Evolutionary conservation across 2,329 filamentous ascomycete genomes (phyloP).

Genomic region (Stemphylium lycopersici): DNA sequence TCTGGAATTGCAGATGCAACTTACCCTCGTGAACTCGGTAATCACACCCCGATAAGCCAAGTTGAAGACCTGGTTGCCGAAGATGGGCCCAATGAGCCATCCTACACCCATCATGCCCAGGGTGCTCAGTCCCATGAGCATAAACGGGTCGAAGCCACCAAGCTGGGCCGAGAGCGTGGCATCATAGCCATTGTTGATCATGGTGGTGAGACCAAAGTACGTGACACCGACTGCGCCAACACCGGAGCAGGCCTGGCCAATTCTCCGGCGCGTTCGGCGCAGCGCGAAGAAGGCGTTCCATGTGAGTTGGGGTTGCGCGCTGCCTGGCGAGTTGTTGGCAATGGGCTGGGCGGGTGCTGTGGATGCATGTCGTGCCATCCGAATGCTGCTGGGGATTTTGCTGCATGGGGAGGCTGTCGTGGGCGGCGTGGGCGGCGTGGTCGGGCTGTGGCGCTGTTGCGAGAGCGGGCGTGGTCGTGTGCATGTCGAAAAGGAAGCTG

Average conservation of each 20-base stretch:
- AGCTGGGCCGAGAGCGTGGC: conserved; percentile 68
- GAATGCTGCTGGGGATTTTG: conserved; percentile 8
- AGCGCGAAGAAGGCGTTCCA: conserved; percentile 96
- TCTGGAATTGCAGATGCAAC: conserved; percentile 37
- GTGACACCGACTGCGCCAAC: conserved; percentile 68
- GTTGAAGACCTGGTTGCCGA: conserved; percentile 83
- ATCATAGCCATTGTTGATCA: conserved; percentile 76
- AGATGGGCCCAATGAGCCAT: conserved; percentile 83
- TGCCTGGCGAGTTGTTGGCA: conserved; percentile 17
- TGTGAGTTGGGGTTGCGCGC: conserved; percentile 48
- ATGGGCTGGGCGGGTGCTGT: conserved; percentile 24
- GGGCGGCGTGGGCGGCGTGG: conserved; percentile 16
- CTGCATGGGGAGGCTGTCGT: conserved; percentile 14
- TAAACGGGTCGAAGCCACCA: conserved; percentile 85
- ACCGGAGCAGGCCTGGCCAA: conserved; percentile 80
- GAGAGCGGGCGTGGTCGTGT: conserved; percentile 32
- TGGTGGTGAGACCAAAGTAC: conserved; percentile 65
- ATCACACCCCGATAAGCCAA: conserved; percentile 73
- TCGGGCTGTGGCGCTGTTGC: conserved; percentile 21
- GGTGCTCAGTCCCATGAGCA: conserved; percentile 82
- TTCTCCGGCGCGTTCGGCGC: conserved; percentile 81
- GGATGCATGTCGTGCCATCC: conserved; percentile 34
- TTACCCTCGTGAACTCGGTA: conserved; percentile 71
- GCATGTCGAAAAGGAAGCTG: conserved; percentile 37
- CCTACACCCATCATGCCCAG: conserved; percentile 78